phyloP scores from a whole-genome alignment of 2,329 filamentous ascomycete genomes.

The Colletotrichum lindemuthianum region DNA sequence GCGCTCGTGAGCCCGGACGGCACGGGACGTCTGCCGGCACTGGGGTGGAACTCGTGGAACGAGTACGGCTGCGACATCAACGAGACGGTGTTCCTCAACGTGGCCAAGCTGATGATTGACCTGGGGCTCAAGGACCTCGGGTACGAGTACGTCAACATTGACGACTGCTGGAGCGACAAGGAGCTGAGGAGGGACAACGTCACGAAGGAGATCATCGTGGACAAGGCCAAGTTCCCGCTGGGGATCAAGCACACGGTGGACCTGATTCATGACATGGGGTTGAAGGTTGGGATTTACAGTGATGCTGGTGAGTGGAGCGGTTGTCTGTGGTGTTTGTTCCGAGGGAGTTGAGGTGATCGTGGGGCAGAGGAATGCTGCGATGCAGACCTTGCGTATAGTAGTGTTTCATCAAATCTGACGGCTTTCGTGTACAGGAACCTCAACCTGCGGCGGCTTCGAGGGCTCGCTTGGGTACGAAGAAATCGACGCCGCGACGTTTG shows the following conservation, averaged over 20 bases:
- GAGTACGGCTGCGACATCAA: slow-evolving; percentile 61
- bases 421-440: slow-evolving; percentile 33
- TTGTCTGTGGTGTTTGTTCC: neutral
- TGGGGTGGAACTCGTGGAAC: slow-evolving; percentile 65
- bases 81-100: slow-evolving; percentile 58
- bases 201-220: slow-evolving; percentile 56
- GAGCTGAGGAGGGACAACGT: slow-evolving; percentile 49
- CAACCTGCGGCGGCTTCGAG: slow-evolving; percentile 66
- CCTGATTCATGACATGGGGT: slow-evolving; percentile 62
- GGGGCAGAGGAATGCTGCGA: neutral
- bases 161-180: slow-evolving; percentile 69
- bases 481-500: slow-evolving; percentile 67
- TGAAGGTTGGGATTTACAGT: slow-evolving; percentile 73
- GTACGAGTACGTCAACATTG: slow-evolving; percentile 68
- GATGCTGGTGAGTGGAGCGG: slow-evolving; percentile 54
- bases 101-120: slow-evolving; percentile 57
- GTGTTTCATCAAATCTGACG: neutral
- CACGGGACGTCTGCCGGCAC: slow-evolving; percentile 47
- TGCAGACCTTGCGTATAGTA: neutral
- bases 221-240: slow-evolving; percentile 63
- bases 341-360: no score
- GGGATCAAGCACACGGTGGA: slow-evolving; percentile 66
- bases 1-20: slow-evolving; percentile 35
- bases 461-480: slow-evolving; percentile 66
- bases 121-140: slow-evolving; percentile 62